Evolutionary conservation across 148 eudicot species (phyloP).

Genomic region (Spergularia marina): DNA sequence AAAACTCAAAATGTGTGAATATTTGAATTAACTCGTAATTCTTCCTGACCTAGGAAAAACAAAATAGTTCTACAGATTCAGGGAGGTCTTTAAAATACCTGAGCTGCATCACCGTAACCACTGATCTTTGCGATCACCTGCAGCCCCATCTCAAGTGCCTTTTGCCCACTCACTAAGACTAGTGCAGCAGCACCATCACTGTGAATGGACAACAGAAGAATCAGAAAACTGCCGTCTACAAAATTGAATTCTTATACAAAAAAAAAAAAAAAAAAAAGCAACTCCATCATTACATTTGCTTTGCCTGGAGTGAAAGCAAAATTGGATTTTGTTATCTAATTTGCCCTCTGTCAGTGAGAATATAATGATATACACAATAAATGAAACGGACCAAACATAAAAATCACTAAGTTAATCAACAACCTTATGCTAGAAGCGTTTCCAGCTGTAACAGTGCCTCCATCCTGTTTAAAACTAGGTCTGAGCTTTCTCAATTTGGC

Average conservation of each 20-base stretch:
- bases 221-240: constrained; percentile 5
- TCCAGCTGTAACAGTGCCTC: constrained; percentile 96
- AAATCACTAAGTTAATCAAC: not conserved
- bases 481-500: constrained; percentile 88
- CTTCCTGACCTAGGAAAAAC: not conserved
- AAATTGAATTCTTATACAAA: not conserved
- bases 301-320: not conserved
- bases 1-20: not conserved
- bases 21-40: not conserved
- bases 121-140: constrained; percentile 80
- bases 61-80: not conserved
- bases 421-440: constrained; percentile 97
- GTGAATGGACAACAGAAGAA: constrained; percentile 20
- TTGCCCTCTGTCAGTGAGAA: not conserved
- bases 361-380: not conserved
- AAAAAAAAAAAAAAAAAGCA: not conserved
- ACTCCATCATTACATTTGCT: not conserved
- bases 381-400: not conserved
- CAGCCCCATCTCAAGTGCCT: constrained; percentile 77
- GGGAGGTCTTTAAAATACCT: constrained; percentile 40
- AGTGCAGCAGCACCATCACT: constrained; percentile 99
- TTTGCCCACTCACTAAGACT: constrained; percentile 93
- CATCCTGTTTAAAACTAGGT: constrained; percentile 85
- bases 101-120: constrained; percentile 97
- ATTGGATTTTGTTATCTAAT: not conserved